phyloP scores from a whole-genome alignment of 768 basidiomycete genomes.

The Paxillus involutus region DNA sequence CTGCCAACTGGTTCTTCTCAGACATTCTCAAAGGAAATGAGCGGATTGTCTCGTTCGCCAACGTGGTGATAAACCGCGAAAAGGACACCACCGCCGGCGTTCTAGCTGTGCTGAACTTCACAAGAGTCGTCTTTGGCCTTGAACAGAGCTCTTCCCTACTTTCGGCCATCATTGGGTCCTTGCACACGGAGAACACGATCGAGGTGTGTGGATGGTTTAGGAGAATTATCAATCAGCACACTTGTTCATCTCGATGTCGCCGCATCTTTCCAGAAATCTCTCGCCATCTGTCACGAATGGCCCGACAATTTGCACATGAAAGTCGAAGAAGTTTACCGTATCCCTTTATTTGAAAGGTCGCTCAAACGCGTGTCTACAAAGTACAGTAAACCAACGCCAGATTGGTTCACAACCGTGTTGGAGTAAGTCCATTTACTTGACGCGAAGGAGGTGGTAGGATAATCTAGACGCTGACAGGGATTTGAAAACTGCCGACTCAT shows the following conservation, averaged over 20 bases:
- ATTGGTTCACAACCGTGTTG: conserved; percentile 28
- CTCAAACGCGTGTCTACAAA: conserved; percentile 36
- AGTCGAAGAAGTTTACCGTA: conserved; percentile 47
- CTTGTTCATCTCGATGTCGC: background rate
- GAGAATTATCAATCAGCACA: background rate
- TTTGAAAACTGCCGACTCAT: conserved; percentile 13
- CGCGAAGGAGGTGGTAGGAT: background rate
- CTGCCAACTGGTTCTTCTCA: background rate
- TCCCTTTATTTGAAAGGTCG: conserved; percentile 46
- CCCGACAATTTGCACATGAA: conserved; percentile 42
- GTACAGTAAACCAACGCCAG: conserved; percentile 34
- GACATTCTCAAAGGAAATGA: conserved; percentile 28
- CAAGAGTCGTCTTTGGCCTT: conserved; percentile 41
- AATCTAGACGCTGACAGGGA: conserved; percentile 16
- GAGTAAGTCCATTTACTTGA: conserved; percentile 13
- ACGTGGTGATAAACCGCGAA: conserved; percentile 39
- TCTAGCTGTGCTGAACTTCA: conserved; percentile 60
- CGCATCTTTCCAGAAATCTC: conserved; percentile 40
- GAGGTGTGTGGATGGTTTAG: conserved; percentile 11
- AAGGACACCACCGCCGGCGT: conserved; percentile 43
- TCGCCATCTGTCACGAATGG: conserved; percentile 52
- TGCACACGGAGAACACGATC: conserved; percentile 16
- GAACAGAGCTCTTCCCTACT: conserved; percentile 3
- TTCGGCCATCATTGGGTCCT: conserved; percentile 8
- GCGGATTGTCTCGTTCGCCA: conserved; percentile 40